Conservation (phyloP, 1,284 basidiomycete species). For the Fistulinella staudtii region DNA sequence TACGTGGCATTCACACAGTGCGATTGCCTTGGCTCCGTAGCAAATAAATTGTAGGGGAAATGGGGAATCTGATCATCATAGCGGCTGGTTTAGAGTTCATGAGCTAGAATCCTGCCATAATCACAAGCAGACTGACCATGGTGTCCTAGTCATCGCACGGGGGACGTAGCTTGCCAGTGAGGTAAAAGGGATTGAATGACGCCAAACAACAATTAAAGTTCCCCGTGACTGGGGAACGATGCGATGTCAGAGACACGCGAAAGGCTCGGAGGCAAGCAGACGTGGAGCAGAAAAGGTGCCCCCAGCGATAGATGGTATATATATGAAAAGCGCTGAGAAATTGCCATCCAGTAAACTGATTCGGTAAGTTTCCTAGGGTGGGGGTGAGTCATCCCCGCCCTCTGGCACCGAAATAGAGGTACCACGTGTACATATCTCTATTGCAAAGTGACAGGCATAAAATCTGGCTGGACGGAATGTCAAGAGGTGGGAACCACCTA, state of each 20-base stretch:
- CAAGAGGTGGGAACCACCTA: conserved; percentile 21
- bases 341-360: conserved; percentile 9
- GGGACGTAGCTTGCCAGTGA: background rate
- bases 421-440: conserved; percentile 23
- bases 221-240: conserved; percentile 10
- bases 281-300: no score
- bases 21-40: no score
- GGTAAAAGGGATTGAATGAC: background rate
- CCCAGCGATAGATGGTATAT: conserved; percentile 15
- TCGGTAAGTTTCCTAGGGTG: conserved; percentile 9
- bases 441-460: conserved; percentile 15
- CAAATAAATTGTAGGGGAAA: no score
- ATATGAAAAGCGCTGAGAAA: conserved; percentile 20
- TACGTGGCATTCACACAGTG: no score
- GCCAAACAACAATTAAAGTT: conserved; percentile 1
- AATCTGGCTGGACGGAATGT: background rate
- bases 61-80: no score
- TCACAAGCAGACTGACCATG: no score
- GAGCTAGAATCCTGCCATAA: no score
- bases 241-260: conserved; percentile 17
- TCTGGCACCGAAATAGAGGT: conserved; percentile 12
- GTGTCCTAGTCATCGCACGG: conserved; percentile 15
- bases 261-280: conserved; percentile 1
- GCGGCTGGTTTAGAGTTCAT: no score
- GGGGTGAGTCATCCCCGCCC: conserved; percentile 10